Evolutionary conservation across 2,329 filamentous ascomycete species (phyloP), one percentile per base, ranked within the genome.

Genomic region (Trichoderma endophyticum): DNA sequence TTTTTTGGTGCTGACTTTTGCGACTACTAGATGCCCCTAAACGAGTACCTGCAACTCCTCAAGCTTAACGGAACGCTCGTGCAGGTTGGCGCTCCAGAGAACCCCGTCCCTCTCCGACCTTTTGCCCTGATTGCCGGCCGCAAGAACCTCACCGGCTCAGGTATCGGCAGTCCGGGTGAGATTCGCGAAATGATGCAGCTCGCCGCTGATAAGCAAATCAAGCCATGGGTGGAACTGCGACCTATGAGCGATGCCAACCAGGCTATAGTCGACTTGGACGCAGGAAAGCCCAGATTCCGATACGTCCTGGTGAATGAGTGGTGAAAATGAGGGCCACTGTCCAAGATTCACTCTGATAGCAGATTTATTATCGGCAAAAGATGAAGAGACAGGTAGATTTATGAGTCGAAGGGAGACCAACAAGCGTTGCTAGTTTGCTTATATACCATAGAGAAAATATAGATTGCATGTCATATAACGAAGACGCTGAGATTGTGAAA

Each of bases 131-230:
- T 91, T 59, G 80, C 79, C 57, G 89, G 88, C 75, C 85, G 86
- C 7, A 79, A 84, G 26, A 84, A 83, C 73, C 78, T 89, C 36
- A 84, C 83, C 0, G 87, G 86, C 3, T 80, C 79, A 12, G 65
- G 74, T 21, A 80, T 88, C 73, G 86, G 88, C 3, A 83, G 83
- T 34, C 87, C 88, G 0, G 79, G 78, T n/a, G 86, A 90, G 76
- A 90, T 90, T 62, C 81, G 84, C 65, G 86, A 88, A 73, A 91
- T 91, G 89, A 77, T 91, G 66, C 75, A 85, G 70, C 82, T 91
- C 72, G 88, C 86, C 9, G 87, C 83, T 0, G 83, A 88, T 66
- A 86, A 89, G 79, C 82, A 83, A 2, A 79, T 90, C 28, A 84
- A 86, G 80, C 86, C 87, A 1, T 89, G 86, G 86, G 83, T 90